Conservation (phyloP, 768 basidiomycete species). For the Pleurotus eryngii region DNA sequence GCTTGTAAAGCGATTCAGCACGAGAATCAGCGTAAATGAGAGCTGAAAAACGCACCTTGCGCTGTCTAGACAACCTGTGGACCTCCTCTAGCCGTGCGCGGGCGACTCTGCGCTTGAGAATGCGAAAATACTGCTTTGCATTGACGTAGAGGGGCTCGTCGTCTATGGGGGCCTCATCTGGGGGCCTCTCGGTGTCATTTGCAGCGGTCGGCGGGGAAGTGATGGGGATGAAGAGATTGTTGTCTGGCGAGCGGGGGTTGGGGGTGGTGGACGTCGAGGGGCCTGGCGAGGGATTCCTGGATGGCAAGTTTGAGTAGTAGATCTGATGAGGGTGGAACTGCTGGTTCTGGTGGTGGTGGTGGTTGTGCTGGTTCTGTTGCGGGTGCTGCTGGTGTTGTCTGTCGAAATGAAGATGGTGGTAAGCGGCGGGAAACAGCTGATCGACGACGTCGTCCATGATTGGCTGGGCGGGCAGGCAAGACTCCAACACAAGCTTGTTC, state of each 20-base stretch:
- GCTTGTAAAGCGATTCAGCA: slow-evolving; percentile 42
- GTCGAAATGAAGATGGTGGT: slow-evolving; percentile 50
- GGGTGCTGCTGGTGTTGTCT: slow-evolving; percentile 25
- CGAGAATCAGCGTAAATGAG: not conserved
- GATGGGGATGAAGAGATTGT: slow-evolving; percentile 7
- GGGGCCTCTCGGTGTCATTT: slow-evolving; percentile 12
- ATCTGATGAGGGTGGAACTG: slow-evolving; percentile 23
- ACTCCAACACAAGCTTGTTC: not conserved
- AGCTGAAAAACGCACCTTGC: slow-evolving; percentile 63
- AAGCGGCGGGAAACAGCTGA: slow-evolving; percentile 58
- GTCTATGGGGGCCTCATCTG: slow-evolving; percentile 52
- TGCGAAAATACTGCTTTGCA: slow-evolving; percentile 98
- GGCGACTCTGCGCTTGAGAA: slow-evolving; percentile 91
- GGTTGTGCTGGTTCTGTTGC: slow-evolving; percentile 12
- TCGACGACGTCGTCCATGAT: slow-evolving; percentile 57
- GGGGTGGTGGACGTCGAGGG: slow-evolving; percentile 15
- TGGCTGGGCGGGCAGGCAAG: slow-evolving; percentile 27
- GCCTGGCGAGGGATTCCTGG: slow-evolving; percentile 20
- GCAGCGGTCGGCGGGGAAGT: not conserved
- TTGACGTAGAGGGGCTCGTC: slow-evolving; percentile 99
- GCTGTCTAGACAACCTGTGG: slow-evolving; percentile 85
- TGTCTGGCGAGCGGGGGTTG: slow-evolving; percentile 18
- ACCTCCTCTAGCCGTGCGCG: slow-evolving; percentile 91
- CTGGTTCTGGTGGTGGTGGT: slow-evolving; percentile 29
- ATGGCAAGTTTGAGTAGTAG: slow-evolving; percentile 16